Evolutionary conservation across 148 eudicot genomes (phyloP).

Genomic region (Limonium bicolor): DNA sequence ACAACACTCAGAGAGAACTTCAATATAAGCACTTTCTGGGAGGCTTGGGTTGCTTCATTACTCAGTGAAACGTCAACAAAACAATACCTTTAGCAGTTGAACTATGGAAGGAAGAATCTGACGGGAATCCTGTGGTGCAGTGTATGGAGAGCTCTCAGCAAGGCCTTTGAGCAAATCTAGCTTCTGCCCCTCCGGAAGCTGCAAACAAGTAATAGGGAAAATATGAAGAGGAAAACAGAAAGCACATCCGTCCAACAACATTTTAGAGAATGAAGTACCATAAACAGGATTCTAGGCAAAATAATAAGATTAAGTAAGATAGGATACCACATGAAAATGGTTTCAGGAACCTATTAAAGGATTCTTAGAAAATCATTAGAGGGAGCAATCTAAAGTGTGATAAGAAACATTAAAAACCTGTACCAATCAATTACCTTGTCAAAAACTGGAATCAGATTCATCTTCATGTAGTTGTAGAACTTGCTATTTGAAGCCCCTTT

Average conservation of each 20-base stretch:
- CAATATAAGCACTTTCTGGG: not conserved
- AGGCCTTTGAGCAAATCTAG: constrained; percentile 83
- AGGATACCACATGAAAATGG: not conserved
- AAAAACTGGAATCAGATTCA: constrained; percentile 71
- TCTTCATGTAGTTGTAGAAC: constrained; percentile 65
- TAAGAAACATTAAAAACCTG: too few species aligned
- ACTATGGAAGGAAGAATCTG: constrained; percentile 75
- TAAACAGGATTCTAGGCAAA: not conserved
- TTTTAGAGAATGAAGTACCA: not conserved
- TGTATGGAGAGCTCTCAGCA: constrained; percentile 85
- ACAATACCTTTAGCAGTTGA: constrained; percentile 61
- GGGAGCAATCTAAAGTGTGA: too few species aligned
- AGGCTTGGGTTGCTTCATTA: not conserved
- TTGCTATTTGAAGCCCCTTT: constrained; percentile 89
- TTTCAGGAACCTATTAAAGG: too few species aligned
- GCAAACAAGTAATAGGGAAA: constrained; percentile 6
- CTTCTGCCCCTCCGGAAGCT: constrained; percentile 91
- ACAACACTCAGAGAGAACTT: not conserved
- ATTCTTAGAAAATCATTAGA: too few species aligned
- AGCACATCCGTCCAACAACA: not conserved
- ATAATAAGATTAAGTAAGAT: not conserved
- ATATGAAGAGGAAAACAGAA: not conserved
- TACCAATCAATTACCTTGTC: constrained; percentile 54
- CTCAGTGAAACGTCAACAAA: not conserved
- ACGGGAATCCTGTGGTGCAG: constrained; percentile 69